A percentile compares a stretch with the other conserved stretches of the same genome.
Conservation (phyloP, 169 alveolate genomes). For the Perkinsus olseni region DNA sequence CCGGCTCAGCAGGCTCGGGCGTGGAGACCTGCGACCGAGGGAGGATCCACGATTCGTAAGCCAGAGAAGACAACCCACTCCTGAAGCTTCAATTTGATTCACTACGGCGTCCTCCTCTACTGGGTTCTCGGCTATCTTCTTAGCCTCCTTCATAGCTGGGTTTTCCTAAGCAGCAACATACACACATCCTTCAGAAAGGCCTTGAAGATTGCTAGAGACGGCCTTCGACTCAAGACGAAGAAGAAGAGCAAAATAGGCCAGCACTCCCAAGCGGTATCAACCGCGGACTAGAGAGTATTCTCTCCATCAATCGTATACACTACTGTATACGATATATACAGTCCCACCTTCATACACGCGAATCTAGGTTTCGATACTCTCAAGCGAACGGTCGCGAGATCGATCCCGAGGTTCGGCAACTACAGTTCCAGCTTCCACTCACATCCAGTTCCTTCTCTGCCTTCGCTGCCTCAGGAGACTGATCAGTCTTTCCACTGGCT, state of each 20-base stretch:
- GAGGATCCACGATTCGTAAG: background rate
- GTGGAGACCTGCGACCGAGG: background rate
- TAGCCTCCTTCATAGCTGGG: background rate
- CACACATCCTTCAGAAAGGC: background rate
- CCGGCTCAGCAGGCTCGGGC: background rate
- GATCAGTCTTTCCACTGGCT: background rate
- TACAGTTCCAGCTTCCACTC: background rate
- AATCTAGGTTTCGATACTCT: no score
- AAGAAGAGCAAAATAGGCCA: no score
- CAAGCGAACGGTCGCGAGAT: no score
- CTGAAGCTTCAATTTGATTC: background rate
- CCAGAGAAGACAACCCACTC: background rate
- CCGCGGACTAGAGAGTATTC: no score
- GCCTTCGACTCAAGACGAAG: no score
- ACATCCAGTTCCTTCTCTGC: background rate
- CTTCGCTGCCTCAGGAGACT: background rate
- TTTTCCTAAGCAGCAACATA: background rate
- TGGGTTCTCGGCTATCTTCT: background rate
- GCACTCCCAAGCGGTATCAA: no score
- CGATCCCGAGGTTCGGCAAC: no score
- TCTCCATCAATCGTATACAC: no score
- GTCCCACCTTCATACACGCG: no score
- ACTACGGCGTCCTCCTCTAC: background rate
- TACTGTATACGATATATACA: no score
- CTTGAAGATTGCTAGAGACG: no score